A percentile compares a stretch with the other conserved stretches of the same genome.
These are phyloP conservation scores for Chaetomium fimeti DNA, from an alignment of 495 filamentous ascomycete species.

Conservation along the genomic window DNA sequence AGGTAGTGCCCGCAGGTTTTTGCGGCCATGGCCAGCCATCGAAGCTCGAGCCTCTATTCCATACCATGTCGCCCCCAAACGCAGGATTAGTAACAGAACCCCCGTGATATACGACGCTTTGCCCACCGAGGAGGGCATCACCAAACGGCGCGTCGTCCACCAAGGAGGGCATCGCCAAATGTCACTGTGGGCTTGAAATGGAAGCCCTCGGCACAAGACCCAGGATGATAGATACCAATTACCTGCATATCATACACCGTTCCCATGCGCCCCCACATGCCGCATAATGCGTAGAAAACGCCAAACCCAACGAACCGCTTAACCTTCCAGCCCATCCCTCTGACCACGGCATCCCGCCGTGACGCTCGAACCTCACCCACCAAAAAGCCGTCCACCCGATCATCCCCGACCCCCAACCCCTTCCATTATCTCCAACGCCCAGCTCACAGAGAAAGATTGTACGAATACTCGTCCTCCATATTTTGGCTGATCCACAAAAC, in stretches of 20 bases:
- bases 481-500: slow-evolving; percentile 98
- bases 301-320: slow-evolving; percentile 4
- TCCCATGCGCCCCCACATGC: slow-evolving; percentile 8
- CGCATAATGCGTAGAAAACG: slow-evolving; percentile 8
- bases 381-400: not conserved
- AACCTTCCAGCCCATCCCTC: slow-evolving; percentile 1
- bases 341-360: not conserved
- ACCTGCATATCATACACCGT: slow-evolving; percentile 14
- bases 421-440: no score
- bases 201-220: not conserved
- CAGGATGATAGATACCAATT: slow-evolving; percentile 6
- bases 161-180: not conserved
- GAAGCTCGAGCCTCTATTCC: no score
- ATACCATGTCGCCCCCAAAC: no score
- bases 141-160: no score
- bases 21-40: no score
- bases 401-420: not conserved
- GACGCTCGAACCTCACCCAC: not conserved
- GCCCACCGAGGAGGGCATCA: not conserved
- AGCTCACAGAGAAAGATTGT: slow-evolving; percentile 79
- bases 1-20: no score
- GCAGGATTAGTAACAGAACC: no score
- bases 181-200: not conserved
- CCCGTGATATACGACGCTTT: no score
- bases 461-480: slow-evolving; percentile 98